Conservation (phyloP, 2,329 filamentous ascomycete species). For the Trichoderma aggressivum region DNA sequence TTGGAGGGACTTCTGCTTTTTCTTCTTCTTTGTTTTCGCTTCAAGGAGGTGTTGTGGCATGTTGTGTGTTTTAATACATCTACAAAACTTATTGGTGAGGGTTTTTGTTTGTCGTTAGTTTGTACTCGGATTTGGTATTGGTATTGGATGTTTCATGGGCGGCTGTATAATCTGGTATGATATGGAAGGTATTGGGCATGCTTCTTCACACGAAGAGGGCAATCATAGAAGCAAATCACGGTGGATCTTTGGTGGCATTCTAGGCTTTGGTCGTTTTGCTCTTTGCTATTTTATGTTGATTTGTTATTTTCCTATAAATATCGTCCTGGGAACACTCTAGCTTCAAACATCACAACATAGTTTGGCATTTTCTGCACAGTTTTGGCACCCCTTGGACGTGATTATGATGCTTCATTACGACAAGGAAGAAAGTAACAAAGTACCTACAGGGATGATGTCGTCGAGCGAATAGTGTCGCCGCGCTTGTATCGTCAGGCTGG, state of each 20-base stretch:
- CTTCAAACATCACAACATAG: neutral
- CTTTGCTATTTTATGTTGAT: neutral
- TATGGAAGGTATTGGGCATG: neutral
- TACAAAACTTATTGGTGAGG: neutral
- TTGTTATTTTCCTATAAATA: neutral
- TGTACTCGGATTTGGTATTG: neutral
- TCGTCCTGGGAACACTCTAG: neutral
- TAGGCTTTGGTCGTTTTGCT: neutral
- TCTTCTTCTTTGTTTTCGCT: neutral
- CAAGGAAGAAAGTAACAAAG: neutral
- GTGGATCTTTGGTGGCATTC: neutral
- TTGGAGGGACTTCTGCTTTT: conserved; percentile 4
- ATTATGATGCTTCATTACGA: neutral
- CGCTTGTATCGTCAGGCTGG: neutral
- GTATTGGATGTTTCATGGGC: neutral
- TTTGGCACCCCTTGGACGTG: neutral
- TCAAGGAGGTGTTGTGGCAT: neutral
- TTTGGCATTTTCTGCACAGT: neutral
- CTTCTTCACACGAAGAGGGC: neutral
- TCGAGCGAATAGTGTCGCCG: neutral
- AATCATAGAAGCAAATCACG: neutral
- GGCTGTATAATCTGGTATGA: neutral
- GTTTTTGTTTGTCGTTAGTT: neutral
- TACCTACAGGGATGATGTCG: neutral
- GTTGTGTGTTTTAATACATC: neutral